These are phyloP conservation scores for Primulina eburnea DNA, from an alignment of 257 asterid genomes.

Conservation along the genomic window DNA sequence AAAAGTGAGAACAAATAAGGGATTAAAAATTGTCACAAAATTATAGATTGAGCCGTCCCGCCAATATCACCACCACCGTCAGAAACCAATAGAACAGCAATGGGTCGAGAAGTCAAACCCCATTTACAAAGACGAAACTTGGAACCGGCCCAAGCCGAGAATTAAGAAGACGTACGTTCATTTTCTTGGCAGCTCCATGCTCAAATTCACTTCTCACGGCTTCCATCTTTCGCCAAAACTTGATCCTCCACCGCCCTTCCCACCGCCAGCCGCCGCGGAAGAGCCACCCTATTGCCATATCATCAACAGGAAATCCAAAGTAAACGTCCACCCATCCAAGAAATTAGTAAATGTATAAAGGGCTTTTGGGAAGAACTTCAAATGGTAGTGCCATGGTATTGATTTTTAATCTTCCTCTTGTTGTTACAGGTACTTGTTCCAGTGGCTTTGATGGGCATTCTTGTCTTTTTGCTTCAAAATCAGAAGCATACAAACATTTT, in stretches of 20 bases:
- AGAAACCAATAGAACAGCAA: slow-evolving; percentile 27
- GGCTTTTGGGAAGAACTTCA: background rate
- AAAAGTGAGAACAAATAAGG: slow-evolving; percentile 12
- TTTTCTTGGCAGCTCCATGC: slow-evolving; percentile 6
- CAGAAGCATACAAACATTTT: slow-evolving; percentile 15
- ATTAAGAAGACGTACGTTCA: background rate
- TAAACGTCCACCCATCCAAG: background rate
- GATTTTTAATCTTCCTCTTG: background rate
- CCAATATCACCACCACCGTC: slow-evolving; percentile 48
- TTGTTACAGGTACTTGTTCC: background rate
- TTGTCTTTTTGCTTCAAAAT: slow-evolving; percentile 25
- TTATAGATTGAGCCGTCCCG: slow-evolving; percentile 82
- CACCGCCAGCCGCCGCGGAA: slow-evolving; percentile 16
- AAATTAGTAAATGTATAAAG: background rate
- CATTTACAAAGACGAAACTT: slow-evolving; percentile 29
- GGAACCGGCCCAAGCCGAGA: slow-evolving; percentile 12
- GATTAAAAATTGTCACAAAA: slow-evolving; percentile 22
- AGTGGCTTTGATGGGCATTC: slow-evolving; percentile 25
- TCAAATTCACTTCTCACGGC: background rate
- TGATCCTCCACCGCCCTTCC: background rate
- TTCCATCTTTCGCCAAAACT: slow-evolving; percentile 3
- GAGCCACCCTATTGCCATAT: slow-evolving; percentile 7
- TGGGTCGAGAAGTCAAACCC: slow-evolving; percentile 21
- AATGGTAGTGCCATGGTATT: background rate
- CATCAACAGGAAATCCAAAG: background rate